Percentiles rank a stretch among this genome's conserved stretches.
These are phyloP conservation scores for Collybia mongolica DNA, from an alignment of 768 basidiomycete genomes.

Conservation along the genomic window DNA sequence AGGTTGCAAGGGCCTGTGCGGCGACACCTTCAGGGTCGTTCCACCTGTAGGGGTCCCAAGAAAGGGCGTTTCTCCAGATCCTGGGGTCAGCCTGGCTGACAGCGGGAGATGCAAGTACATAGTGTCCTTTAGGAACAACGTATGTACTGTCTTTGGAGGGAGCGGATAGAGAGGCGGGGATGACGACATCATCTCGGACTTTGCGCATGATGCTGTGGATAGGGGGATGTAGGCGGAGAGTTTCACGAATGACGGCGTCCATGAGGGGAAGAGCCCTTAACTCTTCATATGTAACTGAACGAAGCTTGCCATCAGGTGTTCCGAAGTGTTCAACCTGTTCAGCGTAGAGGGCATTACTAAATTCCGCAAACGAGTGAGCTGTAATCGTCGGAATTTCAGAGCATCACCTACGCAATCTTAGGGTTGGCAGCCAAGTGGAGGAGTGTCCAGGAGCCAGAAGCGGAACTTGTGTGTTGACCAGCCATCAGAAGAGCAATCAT, in stretches of 20 bases:
- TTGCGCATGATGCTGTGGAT: slow-evolving; percentile 96
- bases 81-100: slow-evolving; percentile 84
- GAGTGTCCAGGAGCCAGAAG: slow-evolving; percentile 87
- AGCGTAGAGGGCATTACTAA: slow-evolving; percentile 77
- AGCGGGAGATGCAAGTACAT: slow-evolving; percentile 84
- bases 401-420: slow-evolving; percentile 63
- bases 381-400: slow-evolving; percentile 2
- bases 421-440: slow-evolving; percentile 81
- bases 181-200: slow-evolving; percentile 80
- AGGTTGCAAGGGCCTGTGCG: slow-evolving; percentile 71
- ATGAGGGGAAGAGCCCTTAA: slow-evolving; percentile 80
- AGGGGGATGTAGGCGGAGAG: slow-evolving; percentile 89
- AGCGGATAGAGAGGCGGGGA: slow-evolving; percentile 78
- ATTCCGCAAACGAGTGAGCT: neutral
- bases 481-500: slow-evolving; percentile 99
- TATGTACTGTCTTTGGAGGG: slow-evolving; percentile 74
- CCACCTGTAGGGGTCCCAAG: slow-evolving; percentile 88
- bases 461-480: slow-evolving; percentile 96
- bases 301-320: slow-evolving; percentile 76
- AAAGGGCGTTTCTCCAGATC: slow-evolving; percentile 71
- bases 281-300: slow-evolving; percentile 83
- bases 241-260: slow-evolving; percentile 91
- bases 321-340: slow-evolving; percentile 87
- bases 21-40: slow-evolving; percentile 81
- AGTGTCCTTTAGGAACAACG: slow-evolving; percentile 88